Conservation (phyloP, 2,329 filamentous ascomycete species). For the Pseudogymnoascus destructans region DNA sequence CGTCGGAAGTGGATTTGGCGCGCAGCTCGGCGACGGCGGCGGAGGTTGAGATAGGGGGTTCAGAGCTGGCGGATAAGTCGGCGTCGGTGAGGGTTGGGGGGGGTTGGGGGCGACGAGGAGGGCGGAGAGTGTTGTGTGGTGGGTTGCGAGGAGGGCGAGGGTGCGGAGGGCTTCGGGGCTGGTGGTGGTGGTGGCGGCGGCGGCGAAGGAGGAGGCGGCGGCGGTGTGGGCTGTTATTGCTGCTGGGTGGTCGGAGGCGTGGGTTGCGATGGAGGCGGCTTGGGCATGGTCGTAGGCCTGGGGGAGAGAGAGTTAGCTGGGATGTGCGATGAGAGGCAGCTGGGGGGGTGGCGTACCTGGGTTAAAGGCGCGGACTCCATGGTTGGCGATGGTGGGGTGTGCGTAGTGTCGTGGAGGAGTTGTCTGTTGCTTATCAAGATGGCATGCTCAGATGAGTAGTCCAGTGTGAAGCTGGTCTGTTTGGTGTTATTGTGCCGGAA, state of each 20-base stretch:
- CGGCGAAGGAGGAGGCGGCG: slow-evolving; percentile 79
- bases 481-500: not conserved
- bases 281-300: slow-evolving; percentile 82
- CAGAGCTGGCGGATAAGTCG: slow-evolving; percentile 20
- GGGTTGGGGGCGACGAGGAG: slow-evolving; percentile 56
- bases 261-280: slow-evolving; percentile 63
- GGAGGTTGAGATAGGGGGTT: slow-evolving; percentile 23
- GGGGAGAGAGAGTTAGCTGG: slow-evolving; percentile 17
- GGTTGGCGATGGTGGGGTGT: slow-evolving; percentile 12
- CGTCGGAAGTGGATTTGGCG: slow-evolving; percentile 18
- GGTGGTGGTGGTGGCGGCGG: slow-evolving; percentile 59
- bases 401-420: slow-evolving; percentile 4
- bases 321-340: not conserved
- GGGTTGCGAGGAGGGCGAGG: slow-evolving; percentile 69
- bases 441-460: not conserved
- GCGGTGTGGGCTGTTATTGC: slow-evolving; percentile 80
- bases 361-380: slow-evolving; percentile 62
- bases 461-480: not conserved
- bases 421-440: not conserved
- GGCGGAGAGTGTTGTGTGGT: slow-evolving; percentile 73
- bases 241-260: slow-evolving; percentile 57
- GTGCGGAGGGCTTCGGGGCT: slow-evolving; percentile 67
- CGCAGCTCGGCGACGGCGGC: slow-evolving; percentile 25
- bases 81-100: slow-evolving; percentile 15
- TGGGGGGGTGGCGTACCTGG: slow-evolving; percentile 35